A percentile compares a stretch with the other conserved stretches of the same genome.
phyloP scores from a whole-genome alignment of 2,329 filamentous ascomycete genomes.

The Sphaerulina musiva region DNA sequence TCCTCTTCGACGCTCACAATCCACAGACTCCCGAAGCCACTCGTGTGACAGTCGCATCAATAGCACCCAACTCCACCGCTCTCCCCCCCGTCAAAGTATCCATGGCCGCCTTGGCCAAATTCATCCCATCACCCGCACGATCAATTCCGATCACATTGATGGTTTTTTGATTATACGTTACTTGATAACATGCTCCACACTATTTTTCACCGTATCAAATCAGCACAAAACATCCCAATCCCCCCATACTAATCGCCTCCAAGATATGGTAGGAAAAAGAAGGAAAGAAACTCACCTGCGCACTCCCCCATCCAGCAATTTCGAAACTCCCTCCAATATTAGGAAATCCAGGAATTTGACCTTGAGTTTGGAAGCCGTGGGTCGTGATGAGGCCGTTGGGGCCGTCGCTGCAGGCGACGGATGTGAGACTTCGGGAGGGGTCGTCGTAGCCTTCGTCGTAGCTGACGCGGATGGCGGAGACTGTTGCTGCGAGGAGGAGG shows the following conservation, averaged over 20 bases:
- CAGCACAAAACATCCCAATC: not conserved
- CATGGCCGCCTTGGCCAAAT: slow-evolving; percentile 45
- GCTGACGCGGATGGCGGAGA: slow-evolving; percentile 36
- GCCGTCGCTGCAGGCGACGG: slow-evolving; percentile 62
- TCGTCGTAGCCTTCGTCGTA: slow-evolving; percentile 56
- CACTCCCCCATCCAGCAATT: slow-evolving; percentile 38
- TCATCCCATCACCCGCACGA: slow-evolving; percentile 43
- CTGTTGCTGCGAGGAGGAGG: too few relatives aligned
- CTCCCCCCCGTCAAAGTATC: slow-evolving; percentile 44
- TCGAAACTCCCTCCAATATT: slow-evolving; percentile 46
- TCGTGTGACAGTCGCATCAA: slow-evolving; percentile 38
- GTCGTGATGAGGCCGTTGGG: slow-evolving; percentile 57
- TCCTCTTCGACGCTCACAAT: slow-evolving; percentile 24
- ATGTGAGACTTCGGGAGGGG: slow-evolving; percentile 47
- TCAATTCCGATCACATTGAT: slow-evolving; percentile 49
- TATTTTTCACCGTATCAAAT: slow-evolving; percentile 20
- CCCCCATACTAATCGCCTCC: not conserved
- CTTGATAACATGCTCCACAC: slow-evolving; percentile 49
- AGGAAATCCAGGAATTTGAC: slow-evolving; percentile 43
- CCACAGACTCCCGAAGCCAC: slow-evolving; percentile 36
- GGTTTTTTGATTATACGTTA: slow-evolving; percentile 44
- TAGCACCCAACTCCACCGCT: slow-evolving; percentile 35
- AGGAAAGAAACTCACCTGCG: not conserved
- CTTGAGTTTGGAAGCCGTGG: slow-evolving; percentile 43
- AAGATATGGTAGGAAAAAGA: not conserved